A percentile compares a stretch with the other conserved stretches of the same genome.
Conservation (phyloP, 2,329 filamentous ascomycete genomes). For the Helotiales sp. region DNA sequence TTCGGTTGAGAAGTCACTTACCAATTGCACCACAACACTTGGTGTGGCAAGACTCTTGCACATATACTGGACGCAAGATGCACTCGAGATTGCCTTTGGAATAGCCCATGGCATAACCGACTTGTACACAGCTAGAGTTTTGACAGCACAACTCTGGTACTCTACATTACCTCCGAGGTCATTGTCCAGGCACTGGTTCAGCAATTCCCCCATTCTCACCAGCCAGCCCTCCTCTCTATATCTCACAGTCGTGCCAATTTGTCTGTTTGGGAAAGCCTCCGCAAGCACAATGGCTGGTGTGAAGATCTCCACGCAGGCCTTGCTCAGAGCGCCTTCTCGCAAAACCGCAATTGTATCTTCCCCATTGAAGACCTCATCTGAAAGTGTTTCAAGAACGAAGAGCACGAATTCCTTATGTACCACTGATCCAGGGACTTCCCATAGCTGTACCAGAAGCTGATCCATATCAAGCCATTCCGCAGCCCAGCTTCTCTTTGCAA, state of each 20-base stretch:
- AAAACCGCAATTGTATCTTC: constrained; percentile 87
- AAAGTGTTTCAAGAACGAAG: constrained; percentile 85
- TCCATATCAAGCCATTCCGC: constrained; percentile 96
- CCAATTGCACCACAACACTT: constrained; percentile 76
- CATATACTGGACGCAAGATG: constrained; percentile 72
- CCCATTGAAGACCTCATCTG: constrained; percentile 90
- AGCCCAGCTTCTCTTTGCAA: constrained; percentile 93
- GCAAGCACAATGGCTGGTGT: constrained; percentile 77
- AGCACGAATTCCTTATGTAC: constrained; percentile 85
- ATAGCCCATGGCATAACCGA: constrained; percentile 88
- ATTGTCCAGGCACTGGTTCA: constrained; percentile 73
- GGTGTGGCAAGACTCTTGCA: constrained; percentile 72
- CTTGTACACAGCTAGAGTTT: constrained; percentile 76
- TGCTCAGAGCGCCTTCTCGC: constrained; percentile 82
- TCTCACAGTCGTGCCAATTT: constrained; percentile 66
- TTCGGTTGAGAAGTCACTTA: constrained; percentile 46
- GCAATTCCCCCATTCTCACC: constrained; percentile 72
- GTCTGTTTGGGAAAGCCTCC: constrained; percentile 77
- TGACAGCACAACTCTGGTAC: constrained; percentile 72
- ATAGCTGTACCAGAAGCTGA: constrained; percentile 76
- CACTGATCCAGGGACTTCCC: constrained; percentile 69
- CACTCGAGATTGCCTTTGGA: constrained; percentile 76
- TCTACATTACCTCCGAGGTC: constrained; percentile 69
- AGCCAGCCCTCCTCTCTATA: constrained; percentile 88
- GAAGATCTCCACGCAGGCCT: constrained; percentile 91